A percentile compares a stretch with the other conserved stretches of the same genome.
Evolutionary conservation across 441 rosid species (phyloP).

Genomic region (Populus hybrid): DNA sequence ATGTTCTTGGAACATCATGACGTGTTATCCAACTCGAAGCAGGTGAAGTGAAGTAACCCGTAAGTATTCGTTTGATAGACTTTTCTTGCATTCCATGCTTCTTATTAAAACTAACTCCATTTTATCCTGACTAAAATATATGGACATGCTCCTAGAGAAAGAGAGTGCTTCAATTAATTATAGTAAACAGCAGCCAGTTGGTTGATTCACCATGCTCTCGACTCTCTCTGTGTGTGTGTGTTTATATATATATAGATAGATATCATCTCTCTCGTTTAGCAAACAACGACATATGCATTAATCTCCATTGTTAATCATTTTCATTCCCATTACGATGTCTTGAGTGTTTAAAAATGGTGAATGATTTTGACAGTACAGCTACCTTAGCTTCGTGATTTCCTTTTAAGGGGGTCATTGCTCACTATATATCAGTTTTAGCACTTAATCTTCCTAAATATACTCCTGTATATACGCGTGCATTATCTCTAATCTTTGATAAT

Average conservation of each 20-base stretch:
- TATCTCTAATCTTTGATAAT: too few relatives aligned
- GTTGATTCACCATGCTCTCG: background rate
- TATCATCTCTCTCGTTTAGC: background rate
- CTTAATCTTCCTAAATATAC: background rate
- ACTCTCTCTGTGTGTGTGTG: too few relatives aligned
- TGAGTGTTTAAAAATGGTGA: conserved; percentile 19
- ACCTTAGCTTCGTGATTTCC: conserved; percentile 5
- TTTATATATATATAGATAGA: too few relatives aligned
- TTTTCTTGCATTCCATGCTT: conserved; percentile 21
- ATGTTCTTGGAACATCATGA: conserved; percentile 15
- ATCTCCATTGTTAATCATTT: conserved; percentile 13
- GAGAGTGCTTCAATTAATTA: background rate
- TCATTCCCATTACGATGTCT: background rate
- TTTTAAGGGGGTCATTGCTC: background rate
- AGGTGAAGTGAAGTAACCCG: conserved; percentile 40
- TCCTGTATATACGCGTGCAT: too few relatives aligned
- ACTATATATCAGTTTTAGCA: background rate
- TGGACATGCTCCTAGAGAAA: background rate
- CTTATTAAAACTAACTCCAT: conserved; percentile 29
- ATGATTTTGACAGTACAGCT: conserved; percentile 35
- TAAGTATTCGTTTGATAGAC: conserved; percentile 31
- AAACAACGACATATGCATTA: conserved; percentile 19
- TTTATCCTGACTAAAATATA: conserved; percentile 14
- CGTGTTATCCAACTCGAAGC: conserved; percentile 31
- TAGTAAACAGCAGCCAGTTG: conserved; percentile 20